Conservation (phyloP, 2,329 filamentous ascomycete genomes). For the Trichoderma lentiforme region DNA sequence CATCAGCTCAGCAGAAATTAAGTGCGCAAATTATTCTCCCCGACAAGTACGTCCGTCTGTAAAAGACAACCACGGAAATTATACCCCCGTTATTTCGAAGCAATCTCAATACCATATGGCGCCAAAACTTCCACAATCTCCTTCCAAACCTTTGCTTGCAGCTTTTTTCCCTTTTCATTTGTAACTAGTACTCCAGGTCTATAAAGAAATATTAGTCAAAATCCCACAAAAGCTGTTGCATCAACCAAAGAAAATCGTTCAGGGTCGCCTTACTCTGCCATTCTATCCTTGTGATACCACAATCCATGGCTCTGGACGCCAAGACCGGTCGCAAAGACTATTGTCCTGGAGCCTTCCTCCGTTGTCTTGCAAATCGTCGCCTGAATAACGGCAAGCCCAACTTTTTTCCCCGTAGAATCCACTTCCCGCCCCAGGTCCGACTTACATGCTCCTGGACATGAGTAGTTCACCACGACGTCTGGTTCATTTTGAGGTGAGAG, state of each 20-base stretch:
- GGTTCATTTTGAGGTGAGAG: background rate
- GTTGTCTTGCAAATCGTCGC: conserved; percentile 5
- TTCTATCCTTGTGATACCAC: background rate
- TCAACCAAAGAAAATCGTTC: background rate
- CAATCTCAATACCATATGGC: background rate
- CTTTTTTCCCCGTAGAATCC: background rate
- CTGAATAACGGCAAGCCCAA: background rate
- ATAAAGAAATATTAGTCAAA: background rate
- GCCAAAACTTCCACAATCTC: background rate
- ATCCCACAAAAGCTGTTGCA: background rate
- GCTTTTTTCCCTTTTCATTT: background rate
- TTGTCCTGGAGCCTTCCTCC: background rate
- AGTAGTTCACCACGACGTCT: background rate
- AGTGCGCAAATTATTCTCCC: background rate
- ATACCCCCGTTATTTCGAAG: background rate
- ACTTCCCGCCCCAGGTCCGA: background rate
- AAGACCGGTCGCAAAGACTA: background rate
- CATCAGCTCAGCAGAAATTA: background rate
- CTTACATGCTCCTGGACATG: background rate
- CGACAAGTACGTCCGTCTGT: background rate
- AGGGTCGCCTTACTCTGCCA: background rate
- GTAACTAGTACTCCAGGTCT: conserved; percentile 1
- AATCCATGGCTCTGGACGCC: background rate
- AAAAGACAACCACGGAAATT: background rate
- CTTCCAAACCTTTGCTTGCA: conserved; percentile 1